Evolutionary conservation across 1,284 basidiomycete genomes (phyloP), one percentile per base, ranked within the genome.

Genomic region (Malassezia yamatoensis): DNA sequence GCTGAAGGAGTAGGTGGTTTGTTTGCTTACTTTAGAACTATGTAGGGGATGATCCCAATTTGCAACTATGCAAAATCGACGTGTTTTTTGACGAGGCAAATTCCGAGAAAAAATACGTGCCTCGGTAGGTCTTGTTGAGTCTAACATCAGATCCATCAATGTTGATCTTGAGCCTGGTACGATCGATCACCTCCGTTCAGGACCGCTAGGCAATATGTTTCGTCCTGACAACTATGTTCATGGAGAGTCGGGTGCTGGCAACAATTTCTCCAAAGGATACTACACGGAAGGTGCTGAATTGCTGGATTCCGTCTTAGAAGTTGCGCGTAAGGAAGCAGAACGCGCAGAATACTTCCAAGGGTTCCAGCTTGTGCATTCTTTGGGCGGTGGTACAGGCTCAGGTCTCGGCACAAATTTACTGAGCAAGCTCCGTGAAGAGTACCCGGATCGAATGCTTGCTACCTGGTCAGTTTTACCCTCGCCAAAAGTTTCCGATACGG

Each of bases 401-500:
- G 70, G 54, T 59, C 60, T 65, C 58, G 63, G 65, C 56, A 70
- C 66, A 29, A 54, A 61, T 36, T 61, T 75, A 57, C 72, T 75
- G 64, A 73, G 58, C 69, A 75, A 72, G 68, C 63, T 75, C 53
- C 68, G 71, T 44, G 71, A 74, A 53, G 76, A 75, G 65, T 70
- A 61, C 72, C 61, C 68, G 83, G 85, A 75, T 64, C 82, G 90
- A 58, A 96, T 96, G 87, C 80, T 96, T 54, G 82, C 88, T 16
- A 94, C 91, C 0, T 96, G 89, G 74, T 93, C 89, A 0, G 81
- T 96, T 57, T 78, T 96, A 18, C 91, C 91, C 2, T 88, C 88
- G 35, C 90, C 91, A 2, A 90, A 89, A 76, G 88, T 94, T 6
- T 93, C 90, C 0, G 91, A 96, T 76, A 96, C 91, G 1, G 85